A percentile compares a stretch with the other conserved stretches of the same genome.
Conservation (phyloP, 805 yeast species). For the Metschnikowia aberdeeniae region DNA sequence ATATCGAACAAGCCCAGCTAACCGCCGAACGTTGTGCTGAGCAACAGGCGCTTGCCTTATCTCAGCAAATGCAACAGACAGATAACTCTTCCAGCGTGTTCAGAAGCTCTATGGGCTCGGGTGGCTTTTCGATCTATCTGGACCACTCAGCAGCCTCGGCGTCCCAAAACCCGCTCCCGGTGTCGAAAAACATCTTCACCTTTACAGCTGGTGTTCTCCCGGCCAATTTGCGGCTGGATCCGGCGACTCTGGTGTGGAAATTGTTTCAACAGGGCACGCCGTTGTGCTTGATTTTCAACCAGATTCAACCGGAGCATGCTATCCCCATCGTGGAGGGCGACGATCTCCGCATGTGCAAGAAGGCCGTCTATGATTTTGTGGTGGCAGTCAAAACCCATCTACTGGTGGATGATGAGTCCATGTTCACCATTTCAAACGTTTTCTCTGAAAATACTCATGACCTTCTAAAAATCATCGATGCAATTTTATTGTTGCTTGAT, state of each 20-base stretch:
- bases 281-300: slow-evolving; percentile 77
- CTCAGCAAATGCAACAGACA: slow-evolving; percentile 36
- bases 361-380: slow-evolving; percentile 84
- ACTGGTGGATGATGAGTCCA: slow-evolving; percentile 69
- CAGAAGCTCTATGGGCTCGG: slow-evolving; percentile 31
- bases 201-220: slow-evolving; percentile 77
- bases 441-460: slow-evolving; percentile 80
- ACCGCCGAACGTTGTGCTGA: slow-evolving; percentile 68
- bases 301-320: slow-evolving; percentile 45
- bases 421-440: slow-evolving; percentile 87
- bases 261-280: slow-evolving; percentile 92
- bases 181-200: slow-evolving; percentile 45
- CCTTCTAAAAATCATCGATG: slow-evolving; percentile 67
- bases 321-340: slow-evolving; percentile 67
- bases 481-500: slow-evolving; percentile 55
- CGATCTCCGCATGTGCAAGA: slow-evolving; percentile 80
- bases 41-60: slow-evolving; percentile 57
- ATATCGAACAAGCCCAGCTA: slow-evolving; percentile 57
- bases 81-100: slow-evolving; percentile 22
- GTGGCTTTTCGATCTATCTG: slow-evolving; percentile 35
- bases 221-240: slow-evolving; percentile 73
- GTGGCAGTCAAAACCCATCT: slow-evolving; percentile 78
- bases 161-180: slow-evolving; percentile 17
- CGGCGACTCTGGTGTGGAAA: slow-evolving; percentile 87
- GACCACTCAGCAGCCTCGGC: slow-evolving; percentile 25